Base-by-base conservation (phyloP, 306 rosid genomes). In the Carpinus fangiana region DNA sequence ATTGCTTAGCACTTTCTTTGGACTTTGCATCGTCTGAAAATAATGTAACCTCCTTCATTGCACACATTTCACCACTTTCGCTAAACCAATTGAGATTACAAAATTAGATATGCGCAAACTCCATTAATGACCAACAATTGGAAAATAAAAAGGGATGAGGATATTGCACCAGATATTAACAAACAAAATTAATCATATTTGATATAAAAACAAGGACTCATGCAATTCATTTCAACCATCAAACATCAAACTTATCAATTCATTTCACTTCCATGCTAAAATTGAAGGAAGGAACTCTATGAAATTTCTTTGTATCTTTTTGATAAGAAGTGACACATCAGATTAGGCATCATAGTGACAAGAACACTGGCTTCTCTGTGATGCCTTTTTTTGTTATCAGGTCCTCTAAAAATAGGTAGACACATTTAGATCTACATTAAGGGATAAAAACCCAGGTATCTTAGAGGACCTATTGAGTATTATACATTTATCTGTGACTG, bases 1-100 rank as follows among this genome's bases (percentile, higher is more conserved):
- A 88, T 84, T 96, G 99, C 89, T 91, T 93, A 13, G 98, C 92
- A 82, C 98, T 89, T 93, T 96, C 98, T 89, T 80, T 89, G 8
- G 97, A 96, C 89, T 96, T 96, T 70, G 97, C 96, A 86, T 96
- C 99, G 77, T 93, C 99, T 59, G 99, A 87, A 91, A 96, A 93
- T 85, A 96, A 78, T 46, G 98, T 96, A 46, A 96, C 99, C 88
- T 96, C 99, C 90, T 96, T 96, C 97, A 96, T 89, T 85, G 99
- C 99, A 83, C 99, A 96, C 97, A 96, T 91, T 83, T 96, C 99
- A 57, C 99, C 99, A 65, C 88, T 93, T 82, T 93, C 98, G 75
- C 99, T 96, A 74, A 28, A 80, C 84, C 81, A 74, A 73, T 79
- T 62, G 48, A 78, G 56, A 76, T 71, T 60, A 73, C 43, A 70